These are phyloP conservation scores for Aspergillus udagawae DNA, from an alignment of 2,329 filamentous ascomycete genomes.

Conservation along the genomic window DNA sequence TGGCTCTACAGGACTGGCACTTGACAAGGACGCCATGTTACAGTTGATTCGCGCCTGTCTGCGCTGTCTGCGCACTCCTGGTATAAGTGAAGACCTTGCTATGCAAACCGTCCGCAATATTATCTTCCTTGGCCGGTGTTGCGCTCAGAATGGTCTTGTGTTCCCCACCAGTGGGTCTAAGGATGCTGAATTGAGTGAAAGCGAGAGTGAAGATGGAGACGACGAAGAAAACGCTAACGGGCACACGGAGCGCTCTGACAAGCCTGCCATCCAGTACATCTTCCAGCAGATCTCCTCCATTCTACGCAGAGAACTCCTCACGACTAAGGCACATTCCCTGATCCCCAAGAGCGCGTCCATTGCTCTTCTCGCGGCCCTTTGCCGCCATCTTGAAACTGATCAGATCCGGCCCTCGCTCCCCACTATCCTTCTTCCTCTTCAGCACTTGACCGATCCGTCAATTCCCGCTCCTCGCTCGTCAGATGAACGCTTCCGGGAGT, in stretches of 20 bases:
- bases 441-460: slow-evolving; percentile 77
- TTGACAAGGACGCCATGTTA: slow-evolving; percentile 63
- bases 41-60: slow-evolving; percentile 55
- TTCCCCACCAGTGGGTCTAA: slow-evolving; percentile 40
- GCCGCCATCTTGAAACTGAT: slow-evolving; percentile 55
- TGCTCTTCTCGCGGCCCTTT: slow-evolving; percentile 67
- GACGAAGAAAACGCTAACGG: slow-evolving; percentile 33
- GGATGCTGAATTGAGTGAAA: slow-evolving; percentile 35
- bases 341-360: slow-evolving; percentile 73
- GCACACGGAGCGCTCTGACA: slow-evolving; percentile 22
- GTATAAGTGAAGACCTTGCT: slow-evolving; percentile 69
- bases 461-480: slow-evolving; percentile 68
- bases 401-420: slow-evolving; percentile 62
- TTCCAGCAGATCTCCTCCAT: slow-evolving; percentile 75
- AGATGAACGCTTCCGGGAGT: slow-evolving; percentile 64
- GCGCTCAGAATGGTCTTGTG: slow-evolving; percentile 54
- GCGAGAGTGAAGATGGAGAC: slow-evolving; percentile 42
- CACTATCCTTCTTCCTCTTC: slow-evolving; percentile 63
- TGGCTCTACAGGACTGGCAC: slow-evolving; percentile 66
- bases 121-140: slow-evolving; percentile 70
- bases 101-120: slow-evolving; percentile 76
- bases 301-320: slow-evolving; percentile 68
- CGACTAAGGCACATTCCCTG: slow-evolving; percentile 58
- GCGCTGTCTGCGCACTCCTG: slow-evolving; percentile 57
- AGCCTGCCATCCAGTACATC: slow-evolving; percentile 65